Evolutionary conservation across 495 filamentous ascomycete genomes (phyloP).

Genomic region (Penicillium canariense): DNA sequence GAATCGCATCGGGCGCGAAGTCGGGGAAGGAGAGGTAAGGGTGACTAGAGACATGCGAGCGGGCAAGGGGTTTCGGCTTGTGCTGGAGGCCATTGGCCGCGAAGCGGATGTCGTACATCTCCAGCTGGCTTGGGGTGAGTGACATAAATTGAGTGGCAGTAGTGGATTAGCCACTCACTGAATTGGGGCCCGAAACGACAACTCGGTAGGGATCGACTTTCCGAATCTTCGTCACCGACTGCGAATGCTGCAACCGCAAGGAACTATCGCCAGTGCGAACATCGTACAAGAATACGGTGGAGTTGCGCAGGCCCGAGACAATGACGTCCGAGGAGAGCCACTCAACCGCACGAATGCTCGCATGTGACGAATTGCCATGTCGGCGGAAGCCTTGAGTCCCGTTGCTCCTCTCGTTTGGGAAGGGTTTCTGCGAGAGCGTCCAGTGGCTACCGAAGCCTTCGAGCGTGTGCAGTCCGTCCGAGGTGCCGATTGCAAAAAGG

Average conservation of each 20-base stretch:
- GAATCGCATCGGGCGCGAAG: slow-evolving; percentile 25
- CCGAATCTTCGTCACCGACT: slow-evolving; percentile 36
- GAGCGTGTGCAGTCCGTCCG: slow-evolving; percentile 40
- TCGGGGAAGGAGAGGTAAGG: slow-evolving; percentile 40
- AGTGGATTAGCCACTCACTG: slow-evolving; percentile 23
- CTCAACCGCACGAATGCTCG: slow-evolving; percentile 37
- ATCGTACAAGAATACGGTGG: slow-evolving; percentile 38
- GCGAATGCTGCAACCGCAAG: slow-evolving; percentile 34
- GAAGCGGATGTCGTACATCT: slow-evolving; percentile 48
- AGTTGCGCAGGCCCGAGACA: slow-evolving; percentile 37
- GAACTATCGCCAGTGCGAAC: slow-evolving; percentile 34
- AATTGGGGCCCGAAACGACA: slow-evolving; percentile 35
- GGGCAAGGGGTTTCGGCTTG: slow-evolving; percentile 27
- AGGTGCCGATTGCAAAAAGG: slow-evolving; percentile 43
- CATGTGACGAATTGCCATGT: slow-evolving; percentile 28
- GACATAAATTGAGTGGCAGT: background rate
- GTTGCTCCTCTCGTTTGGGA: slow-evolving; percentile 20
- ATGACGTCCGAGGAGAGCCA: slow-evolving; percentile 41
- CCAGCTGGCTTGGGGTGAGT: slow-evolving; percentile 22
- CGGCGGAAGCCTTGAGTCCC: slow-evolving; percentile 20
- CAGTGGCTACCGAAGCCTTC: slow-evolving; percentile 31
- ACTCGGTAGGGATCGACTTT: slow-evolving; percentile 39
- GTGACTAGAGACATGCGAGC: slow-evolving; percentile 29
- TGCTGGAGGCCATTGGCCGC: slow-evolving; percentile 30
- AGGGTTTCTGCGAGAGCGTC: slow-evolving; percentile 33